Base-by-base conservation (phyloP, 192 early-diverging fungal genomes). In the Coemansia sp. region DNA sequence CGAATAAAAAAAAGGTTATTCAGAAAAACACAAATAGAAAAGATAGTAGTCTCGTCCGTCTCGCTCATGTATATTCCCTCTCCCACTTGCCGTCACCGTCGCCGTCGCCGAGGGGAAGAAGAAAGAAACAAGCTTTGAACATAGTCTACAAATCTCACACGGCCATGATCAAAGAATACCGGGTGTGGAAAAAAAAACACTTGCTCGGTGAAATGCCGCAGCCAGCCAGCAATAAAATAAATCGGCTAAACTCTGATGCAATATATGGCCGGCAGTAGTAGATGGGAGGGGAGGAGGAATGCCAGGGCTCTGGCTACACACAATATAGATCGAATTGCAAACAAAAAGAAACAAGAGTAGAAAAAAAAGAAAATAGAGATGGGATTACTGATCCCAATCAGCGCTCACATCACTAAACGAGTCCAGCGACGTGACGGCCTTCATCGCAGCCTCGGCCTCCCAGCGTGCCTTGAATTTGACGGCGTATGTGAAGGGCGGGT, bases 401-500 rank as follows among this genome's bases (percentile, higher is more conserved):
- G 54, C 67, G 21, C 24, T 59, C 27, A 81, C 78, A 17, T 63
- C 67, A 2, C 56, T n/a, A 63, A 81, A 72, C 2, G 50, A 35
- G 9, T 81, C 78, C 4, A 81, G 14, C 31, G 73, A 36, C 1
- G 51, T 21, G 40, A 73, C 42, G 1, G 59, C 67, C 61, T 75
- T 81, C 45, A 81, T 35, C 0, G 78, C 78, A 21, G 69, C 69
- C 48, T 81, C 78, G 0, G 78, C 78, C 29, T 81, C 78, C 78
- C 78, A 81, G 35, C 78, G 62, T 1, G 73, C 69, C 66, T 62
- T 69, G 44, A 44, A 81, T 46, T 72, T 74, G 3, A 80, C 78
- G 14, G 72, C 16, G 11, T 75, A 80, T 3, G 78, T 63, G 33
- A 80, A 74, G 41, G 78, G 78, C 19, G 78, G 66, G 5, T 64